Evolutionary conservation across 805 yeast species (phyloP), one percentile per base, ranked within the genome.

Genomic region (Nakazawaea wickerhamii): DNA sequence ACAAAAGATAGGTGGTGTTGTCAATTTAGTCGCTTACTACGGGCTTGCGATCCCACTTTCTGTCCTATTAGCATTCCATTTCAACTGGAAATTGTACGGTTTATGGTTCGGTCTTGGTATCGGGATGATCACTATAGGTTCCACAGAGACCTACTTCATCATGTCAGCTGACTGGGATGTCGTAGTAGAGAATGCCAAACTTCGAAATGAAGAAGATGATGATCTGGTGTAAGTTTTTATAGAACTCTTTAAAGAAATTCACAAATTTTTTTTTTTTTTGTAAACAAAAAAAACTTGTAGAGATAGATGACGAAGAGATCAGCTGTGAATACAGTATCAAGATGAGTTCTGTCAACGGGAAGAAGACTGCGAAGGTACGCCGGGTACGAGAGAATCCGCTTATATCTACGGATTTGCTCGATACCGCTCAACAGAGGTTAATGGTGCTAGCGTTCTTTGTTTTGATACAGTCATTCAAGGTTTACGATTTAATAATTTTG

Each of bases 391-490:
- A 26, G 40, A 25, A 38, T 33, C 67, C 81, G 3, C 62, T 84
- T 32, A 78, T 91, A 32, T 86, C 96, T 0, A 70, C 77, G 13
- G 63, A 71, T 5, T 65, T 80, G 2, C 56, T 90, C 20, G 95
- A 88, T 49, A 75, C 76, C 5, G 86, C 86, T 2, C 77, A 85
- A 11, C 99, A 91, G 59, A 67, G 96, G 47, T 60, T 79, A 27
- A 71, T 86, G 43, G 71, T 79, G 3, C 58, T 81, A n/a, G 74
- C 86, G 1, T 47, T 85, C 9, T 86, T 88, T 55, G 65, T 75
- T 2, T 67, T 84, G 26, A 69, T 91, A n/a, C 97, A 90, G 60
- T 76, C 86, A n/a, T 84, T 84, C 76, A 91, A 93, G 57, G 44
- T 86, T 1, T 85, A 84, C 51, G 95, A 87, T 56, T 60, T 85